Evolutionary conservation across 352 stramenopile species (phyloP).

Genomic region (Globisporangium nodosum): DNA sequence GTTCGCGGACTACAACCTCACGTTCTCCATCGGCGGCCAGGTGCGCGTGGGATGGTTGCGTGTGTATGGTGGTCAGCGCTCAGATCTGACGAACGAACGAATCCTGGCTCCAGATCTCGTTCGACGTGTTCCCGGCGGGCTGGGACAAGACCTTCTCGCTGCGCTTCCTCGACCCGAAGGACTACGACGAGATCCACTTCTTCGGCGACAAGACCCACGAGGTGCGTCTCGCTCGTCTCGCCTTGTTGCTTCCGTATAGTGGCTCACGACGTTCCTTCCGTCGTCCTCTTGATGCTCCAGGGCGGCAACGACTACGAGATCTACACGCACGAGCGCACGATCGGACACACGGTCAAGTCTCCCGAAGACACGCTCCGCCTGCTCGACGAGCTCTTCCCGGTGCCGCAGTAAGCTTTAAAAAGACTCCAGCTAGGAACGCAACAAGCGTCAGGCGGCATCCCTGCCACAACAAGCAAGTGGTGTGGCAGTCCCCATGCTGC

Average conservation of each 20-base stretch:
- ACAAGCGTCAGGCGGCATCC: not conserved
- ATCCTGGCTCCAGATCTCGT: constrained; percentile 87
- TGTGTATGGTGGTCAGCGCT: not conserved
- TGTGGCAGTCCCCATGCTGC: too few relatives aligned
- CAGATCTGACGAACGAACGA: constrained; percentile 13
- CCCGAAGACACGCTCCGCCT: constrained; percentile 96
- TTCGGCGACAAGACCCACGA: constrained; percentile 99
- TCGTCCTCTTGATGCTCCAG: constrained; percentile 12
- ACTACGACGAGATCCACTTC: constrained; percentile 99
- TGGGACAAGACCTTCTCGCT: constrained; percentile 99
- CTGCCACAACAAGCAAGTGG: not conserved
- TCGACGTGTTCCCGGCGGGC: constrained; percentile 97
- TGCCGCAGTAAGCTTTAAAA: constrained; percentile 5
- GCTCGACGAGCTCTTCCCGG: constrained; percentile 96
- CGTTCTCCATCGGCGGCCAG: constrained; percentile 97
- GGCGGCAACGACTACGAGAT: constrained; percentile 99
- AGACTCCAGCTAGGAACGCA: not conserved
- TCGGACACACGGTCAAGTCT: constrained; percentile 95
- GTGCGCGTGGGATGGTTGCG: constrained; percentile 11
- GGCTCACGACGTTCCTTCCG: not conserved
- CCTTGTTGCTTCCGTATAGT: not conserved
- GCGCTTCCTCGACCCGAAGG: constrained; percentile 86
- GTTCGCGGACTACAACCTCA: constrained; percentile 94
- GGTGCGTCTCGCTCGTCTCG: constrained; percentile 21
- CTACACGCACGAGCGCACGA: constrained; percentile 94